Evolutionary conservation across 78 protist genomes (phyloP).

Genomic region (Isochrysis galbana): DNA sequence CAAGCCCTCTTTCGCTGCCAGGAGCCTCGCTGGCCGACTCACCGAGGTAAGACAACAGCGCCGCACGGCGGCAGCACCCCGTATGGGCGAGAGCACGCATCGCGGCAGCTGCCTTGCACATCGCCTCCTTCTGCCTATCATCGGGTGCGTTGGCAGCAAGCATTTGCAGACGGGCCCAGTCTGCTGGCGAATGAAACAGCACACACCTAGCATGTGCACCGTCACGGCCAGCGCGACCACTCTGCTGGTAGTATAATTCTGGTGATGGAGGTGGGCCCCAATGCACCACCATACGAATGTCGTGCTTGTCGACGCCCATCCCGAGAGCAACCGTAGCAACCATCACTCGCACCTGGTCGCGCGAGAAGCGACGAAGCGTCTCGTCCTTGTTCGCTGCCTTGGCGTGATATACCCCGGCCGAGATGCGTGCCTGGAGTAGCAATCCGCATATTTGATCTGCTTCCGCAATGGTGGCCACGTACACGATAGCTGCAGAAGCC

Average conservation of each 20-base stretch:
- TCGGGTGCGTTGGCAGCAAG: not conserved
- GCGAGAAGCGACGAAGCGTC: not conserved
- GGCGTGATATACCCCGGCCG: not conserved
- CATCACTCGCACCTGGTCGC: not conserved
- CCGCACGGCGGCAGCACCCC: not conserved
- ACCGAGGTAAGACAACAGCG: not conserved
- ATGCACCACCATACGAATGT: conserved; percentile 56
- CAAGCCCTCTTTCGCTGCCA: no score
- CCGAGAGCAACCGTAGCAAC: conserved; percentile 65
- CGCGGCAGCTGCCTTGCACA: not conserved
- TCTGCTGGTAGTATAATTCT: conserved; percentile 51
- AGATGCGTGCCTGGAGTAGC: not conserved
- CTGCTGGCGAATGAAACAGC: not conserved
- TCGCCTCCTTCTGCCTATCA: not conserved
- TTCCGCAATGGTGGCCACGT: not conserved
- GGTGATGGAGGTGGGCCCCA: not conserved
- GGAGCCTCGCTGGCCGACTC: no score
- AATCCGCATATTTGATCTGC: not conserved
- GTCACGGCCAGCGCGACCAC: conserved; percentile 66
- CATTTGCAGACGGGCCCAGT: not conserved
- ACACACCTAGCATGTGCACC: not conserved
- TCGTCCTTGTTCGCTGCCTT: not conserved
- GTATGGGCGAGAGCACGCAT: not conserved
- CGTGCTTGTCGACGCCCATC: conserved; percentile 63
- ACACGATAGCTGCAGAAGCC: not conserved